phyloP scores from a whole-genome alignment of 139 green algal species.

The Edaphochlamys debaryana region DNA sequence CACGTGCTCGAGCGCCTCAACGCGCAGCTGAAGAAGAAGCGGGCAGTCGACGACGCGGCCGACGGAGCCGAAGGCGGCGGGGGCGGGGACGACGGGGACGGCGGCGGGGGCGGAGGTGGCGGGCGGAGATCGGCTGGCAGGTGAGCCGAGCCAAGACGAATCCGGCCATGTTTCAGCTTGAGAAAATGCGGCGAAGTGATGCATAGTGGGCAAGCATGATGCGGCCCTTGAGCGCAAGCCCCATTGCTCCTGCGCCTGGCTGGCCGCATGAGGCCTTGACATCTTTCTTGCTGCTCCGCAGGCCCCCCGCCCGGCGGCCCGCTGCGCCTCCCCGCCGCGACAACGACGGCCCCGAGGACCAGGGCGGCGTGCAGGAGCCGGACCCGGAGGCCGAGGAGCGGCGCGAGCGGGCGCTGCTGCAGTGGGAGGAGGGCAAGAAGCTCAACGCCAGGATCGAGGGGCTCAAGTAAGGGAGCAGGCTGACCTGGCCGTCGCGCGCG shows the following conservation, averaged over 20 bases:
- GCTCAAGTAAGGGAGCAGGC: constrained; percentile 56
- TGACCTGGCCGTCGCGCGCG: no score
- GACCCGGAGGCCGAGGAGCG: constrained; percentile 44
- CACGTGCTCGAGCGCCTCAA: constrained; percentile 67
- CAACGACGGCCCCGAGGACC: constrained; percentile 7
- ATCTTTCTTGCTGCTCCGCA: no score
- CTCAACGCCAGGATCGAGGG: constrained; percentile 73
- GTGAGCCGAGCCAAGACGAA: background rate
- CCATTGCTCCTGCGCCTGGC: no score
- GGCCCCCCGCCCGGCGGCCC: no score
- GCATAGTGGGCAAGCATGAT: no score
- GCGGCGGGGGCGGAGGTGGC: background rate
- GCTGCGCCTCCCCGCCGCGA: background rate
- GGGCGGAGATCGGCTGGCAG: background rate
- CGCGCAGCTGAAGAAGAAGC: constrained; percentile 48
- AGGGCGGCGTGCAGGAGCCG: background rate
- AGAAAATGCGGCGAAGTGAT: no score
- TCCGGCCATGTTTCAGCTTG: no score
- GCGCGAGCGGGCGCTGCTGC: constrained; percentile 43
- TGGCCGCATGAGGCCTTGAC: no score
- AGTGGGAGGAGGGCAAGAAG: constrained; percentile 84
- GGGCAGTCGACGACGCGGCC: background rate
- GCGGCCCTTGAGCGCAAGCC: no score
- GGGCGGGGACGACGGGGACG: constrained; percentile 30
- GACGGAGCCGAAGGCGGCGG: background rate